Conservation (phyloP, 2,329 filamentous ascomycete species). For the Colletotrichum costaricense region DNA sequence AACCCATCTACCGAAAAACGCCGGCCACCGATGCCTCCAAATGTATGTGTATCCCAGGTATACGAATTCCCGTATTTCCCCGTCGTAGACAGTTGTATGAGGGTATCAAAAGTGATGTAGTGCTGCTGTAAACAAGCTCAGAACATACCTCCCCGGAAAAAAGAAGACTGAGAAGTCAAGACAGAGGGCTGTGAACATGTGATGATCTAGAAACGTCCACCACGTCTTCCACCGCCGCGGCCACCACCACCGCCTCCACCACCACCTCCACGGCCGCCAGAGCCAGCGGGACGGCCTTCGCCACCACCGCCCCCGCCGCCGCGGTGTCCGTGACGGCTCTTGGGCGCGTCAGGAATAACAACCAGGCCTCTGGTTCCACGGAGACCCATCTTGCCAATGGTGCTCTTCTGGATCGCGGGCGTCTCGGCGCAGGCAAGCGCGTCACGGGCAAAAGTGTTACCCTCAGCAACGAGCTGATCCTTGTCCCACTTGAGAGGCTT, state of each 20-base stretch:
- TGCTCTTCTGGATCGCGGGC: constrained; percentile 58
- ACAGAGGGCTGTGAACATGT: background rate
- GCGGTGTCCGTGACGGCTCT: constrained; percentile 37
- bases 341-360: constrained; percentile 56
- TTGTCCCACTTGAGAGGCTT: constrained; percentile 57
- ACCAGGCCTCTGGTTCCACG: constrained; percentile 62
- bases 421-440: constrained; percentile 60
- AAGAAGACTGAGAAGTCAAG: background rate
- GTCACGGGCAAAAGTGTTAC: constrained; percentile 60
- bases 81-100: constrained; percentile 16
- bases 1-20: constrained; percentile 2
- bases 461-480: constrained; percentile 59
- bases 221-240: constrained; percentile 22
- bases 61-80: background rate
- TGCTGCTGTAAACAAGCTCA: constrained; percentile 17
- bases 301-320: constrained; percentile 39
- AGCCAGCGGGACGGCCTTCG: constrained; percentile 15
- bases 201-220: constrained; percentile 6
- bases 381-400: constrained; percentile 68
- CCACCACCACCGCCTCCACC: constrained; percentile 15
- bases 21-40: background rate
- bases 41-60: constrained; percentile 2
- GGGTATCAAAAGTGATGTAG: constrained; percentile 8
- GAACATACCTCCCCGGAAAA: background rate
- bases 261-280: constrained; percentile 20